A percentile compares a stretch with the other conserved stretches of the same genome.
Evolutionary conservation across 179 eudicot species (phyloP).

Genomic region (Monotropa hypopitys): DNA sequence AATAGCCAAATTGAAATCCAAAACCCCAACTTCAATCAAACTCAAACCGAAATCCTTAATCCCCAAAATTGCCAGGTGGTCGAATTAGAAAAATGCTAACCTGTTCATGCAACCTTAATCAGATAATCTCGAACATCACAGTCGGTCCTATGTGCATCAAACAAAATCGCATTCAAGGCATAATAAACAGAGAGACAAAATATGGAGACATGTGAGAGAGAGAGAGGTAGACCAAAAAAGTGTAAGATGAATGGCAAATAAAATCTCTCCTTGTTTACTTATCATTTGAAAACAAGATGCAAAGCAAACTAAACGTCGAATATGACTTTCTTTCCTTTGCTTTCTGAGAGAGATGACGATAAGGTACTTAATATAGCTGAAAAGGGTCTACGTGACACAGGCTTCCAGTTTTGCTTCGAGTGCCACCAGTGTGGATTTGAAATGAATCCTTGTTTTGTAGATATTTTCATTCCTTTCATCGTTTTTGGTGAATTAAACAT

Average conservation of each 20-base stretch:
- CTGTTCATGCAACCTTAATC: too few relatives aligned
- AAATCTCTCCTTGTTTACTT: not conserved
- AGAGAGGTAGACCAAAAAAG: too few relatives aligned
- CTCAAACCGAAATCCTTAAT: too few relatives aligned
- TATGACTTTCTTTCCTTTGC: not conserved
- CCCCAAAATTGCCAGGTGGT: too few relatives aligned
- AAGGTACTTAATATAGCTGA: not conserved
- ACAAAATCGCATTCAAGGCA: too few relatives aligned
- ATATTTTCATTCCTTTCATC: not conserved
- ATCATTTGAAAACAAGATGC: not conserved
- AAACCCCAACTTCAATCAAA: too few relatives aligned
- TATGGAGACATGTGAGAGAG: too few relatives aligned
- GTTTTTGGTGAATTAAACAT: not conserved
- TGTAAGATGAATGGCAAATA: not conserved
- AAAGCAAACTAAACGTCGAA: not conserved
- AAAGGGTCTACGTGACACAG: not conserved
- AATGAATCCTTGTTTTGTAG: not conserved
- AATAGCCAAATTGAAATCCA: too few relatives aligned
- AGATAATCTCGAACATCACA: too few relatives aligned
- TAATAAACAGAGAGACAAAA: too few relatives aligned
- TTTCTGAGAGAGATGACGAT: not conserved
- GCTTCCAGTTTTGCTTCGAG: not conserved
- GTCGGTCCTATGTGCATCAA: too few relatives aligned
- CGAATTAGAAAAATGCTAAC: too few relatives aligned
- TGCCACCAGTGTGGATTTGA: not conserved